Conservation (phyloP, 2,329 filamentous ascomycete genomes). For the Amylocarpus encephaloides region DNA sequence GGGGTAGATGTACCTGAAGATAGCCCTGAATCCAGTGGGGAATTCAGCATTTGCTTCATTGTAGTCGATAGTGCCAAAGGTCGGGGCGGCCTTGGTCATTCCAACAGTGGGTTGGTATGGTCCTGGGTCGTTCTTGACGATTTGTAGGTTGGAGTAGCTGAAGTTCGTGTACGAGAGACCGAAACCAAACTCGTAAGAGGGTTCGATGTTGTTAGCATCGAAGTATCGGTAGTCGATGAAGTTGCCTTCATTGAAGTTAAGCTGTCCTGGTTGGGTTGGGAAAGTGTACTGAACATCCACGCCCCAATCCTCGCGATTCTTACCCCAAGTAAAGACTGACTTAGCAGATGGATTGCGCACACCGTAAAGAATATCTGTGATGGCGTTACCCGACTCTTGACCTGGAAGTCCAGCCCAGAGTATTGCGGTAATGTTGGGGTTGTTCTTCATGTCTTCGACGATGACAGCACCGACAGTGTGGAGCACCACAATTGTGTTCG, state of each 20-base stretch:
- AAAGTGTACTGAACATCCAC: conserved; percentile 36
- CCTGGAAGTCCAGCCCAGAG: conserved; percentile 80
- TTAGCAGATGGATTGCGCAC: conserved; percentile 69
- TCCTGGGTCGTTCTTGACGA: conserved; percentile 23
- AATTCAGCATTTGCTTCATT: conserved; percentile 59
- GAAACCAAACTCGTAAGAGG: conserved; percentile 75
- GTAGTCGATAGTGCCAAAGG: conserved; percentile 55
- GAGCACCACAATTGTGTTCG: conserved; percentile 87
- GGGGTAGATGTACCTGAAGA: conserved; percentile 47
- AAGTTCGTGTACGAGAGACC: conserved; percentile 78
- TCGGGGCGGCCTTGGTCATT: conserved; percentile 55
- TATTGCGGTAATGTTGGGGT: conserved; percentile 76
- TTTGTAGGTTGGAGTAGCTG: conserved; percentile 58
- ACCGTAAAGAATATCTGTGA: conserved; percentile 77
- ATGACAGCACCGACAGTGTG: conserved; percentile 80
- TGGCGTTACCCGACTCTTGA: conserved; percentile 74
- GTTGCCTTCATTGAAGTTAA: conserved; percentile 68
- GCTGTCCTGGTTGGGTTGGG: conserved; percentile 50
- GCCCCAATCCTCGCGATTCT: conserved; percentile 37
- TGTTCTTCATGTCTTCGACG: conserved; percentile 65
- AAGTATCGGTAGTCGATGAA: conserved; percentile 80
- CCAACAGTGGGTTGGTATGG: conserved; percentile 48
- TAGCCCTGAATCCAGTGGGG: conserved; percentile 45
- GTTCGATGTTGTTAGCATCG: conserved; percentile 54
- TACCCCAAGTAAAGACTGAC: conserved; percentile 74